These are phyloP conservation scores for Citrus australasica DNA, from an alignment of 345 rosid species.

Conservation along the genomic window DNA sequence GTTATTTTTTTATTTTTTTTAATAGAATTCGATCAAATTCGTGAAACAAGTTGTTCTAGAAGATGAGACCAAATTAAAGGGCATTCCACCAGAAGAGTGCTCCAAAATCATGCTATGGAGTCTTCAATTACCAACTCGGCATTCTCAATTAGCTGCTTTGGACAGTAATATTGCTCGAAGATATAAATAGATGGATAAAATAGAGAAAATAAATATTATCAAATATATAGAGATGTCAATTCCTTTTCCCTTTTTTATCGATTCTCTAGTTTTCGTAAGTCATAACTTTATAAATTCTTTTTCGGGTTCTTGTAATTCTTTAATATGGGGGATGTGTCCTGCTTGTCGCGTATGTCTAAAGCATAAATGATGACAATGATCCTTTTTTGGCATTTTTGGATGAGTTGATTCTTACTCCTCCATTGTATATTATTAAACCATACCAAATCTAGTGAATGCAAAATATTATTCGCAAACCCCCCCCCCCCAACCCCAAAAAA, in stretches of 20 bases:
- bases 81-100: slow-evolving; percentile 69
- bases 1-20: neutral
- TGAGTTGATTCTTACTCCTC: neutral
- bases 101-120: slow-evolving; percentile 90
- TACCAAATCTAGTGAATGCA: neutral
- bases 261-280: neutral
- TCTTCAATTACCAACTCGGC: slow-evolving; percentile 30
- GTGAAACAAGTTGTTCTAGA: slow-evolving; percentile 79
- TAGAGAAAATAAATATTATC: neutral
- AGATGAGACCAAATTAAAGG: slow-evolving; percentile 74
- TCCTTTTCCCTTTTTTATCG: too few species aligned
- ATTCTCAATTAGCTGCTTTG: neutral
- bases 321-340: neutral
- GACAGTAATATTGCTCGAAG: neutral
- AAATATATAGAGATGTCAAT: neutral
- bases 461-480: neutral
- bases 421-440: too few species aligned
- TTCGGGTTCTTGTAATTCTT: neutral
- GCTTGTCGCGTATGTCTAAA: neutral
- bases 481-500: too few species aligned
- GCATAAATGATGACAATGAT: neutral
- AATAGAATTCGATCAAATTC: slow-evolving; percentile 77
- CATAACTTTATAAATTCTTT: neutral
- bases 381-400: neutral
- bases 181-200: slow-evolving; percentile 4